Base-by-base conservation (phyloP, 257 asterid genomes). In the Ballota nigra region DNA sequence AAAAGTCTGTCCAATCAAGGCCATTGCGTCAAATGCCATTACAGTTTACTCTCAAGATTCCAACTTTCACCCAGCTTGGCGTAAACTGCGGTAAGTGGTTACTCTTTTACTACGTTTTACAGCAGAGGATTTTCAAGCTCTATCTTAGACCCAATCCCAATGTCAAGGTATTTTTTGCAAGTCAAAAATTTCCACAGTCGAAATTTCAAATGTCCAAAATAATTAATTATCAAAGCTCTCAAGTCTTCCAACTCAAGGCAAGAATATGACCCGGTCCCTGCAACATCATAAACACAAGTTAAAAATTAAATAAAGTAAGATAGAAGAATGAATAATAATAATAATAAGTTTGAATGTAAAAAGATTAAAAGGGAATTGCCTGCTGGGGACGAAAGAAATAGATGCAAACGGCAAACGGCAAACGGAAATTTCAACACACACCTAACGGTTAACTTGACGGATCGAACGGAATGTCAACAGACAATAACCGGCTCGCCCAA, bases 391-490 rank as follows among this genome's bases (percentile, higher is more conserved):
- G 22, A 53, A 63, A 24, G 45, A n/a, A 51, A 23, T 4, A 66
- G 43, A 49, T 51, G 49, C 51, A 49, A 51, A 73, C 57, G 24
- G 49, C 51, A 33, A 51, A 73, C 57, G 24, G 71, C n/a, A 20
- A 70, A 71, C 38, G 4, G 41, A 15, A 6, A 40, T 43, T 33
- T 65, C 57, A 65, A 43, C 40, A 3, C 33, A 18, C 20, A 33
- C 9, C 16, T 26, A 53, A 65, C 77, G 60, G 60, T 20, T 13
- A 16, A 23, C 29, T 38, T 53, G 15, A 69, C 33, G 23, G 41
- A 66, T 31, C 19, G 41, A 57, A 57, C 10, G 63, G 63, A 57
- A 57, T 57, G 4, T 8, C 43, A 28, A 29, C 66, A 31, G 15
- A 29, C 43, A n/a, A 29, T 60, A 4, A 29, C 31, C 38, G 63